These are phyloP conservation scores for Puccinia coronata DNA, from an alignment of 1,284 basidiomycete genomes.

Conservation along the genomic window DNA sequence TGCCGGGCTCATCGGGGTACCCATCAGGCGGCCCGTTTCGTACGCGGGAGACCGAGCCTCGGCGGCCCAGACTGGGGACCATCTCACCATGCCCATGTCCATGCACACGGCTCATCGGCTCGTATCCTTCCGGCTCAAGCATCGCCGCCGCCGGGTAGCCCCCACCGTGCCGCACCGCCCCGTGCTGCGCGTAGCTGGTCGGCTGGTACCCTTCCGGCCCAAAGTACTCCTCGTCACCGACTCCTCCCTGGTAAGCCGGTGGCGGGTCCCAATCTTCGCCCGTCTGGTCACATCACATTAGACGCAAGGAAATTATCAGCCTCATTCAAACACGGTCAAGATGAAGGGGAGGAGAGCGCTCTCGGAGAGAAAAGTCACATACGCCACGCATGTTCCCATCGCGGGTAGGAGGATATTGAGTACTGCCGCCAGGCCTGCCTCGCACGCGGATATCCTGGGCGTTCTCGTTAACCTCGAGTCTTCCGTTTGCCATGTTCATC, in stretches of 20 bases:
- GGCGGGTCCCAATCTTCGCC: slow-evolving; percentile 48
- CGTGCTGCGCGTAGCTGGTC: background rate
- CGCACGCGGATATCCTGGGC: slow-evolving; percentile 38
- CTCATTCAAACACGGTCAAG: no score
- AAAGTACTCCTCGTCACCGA: slow-evolving; percentile 7
- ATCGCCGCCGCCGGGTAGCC: background rate
- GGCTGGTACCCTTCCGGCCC: background rate
- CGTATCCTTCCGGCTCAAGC: background rate
- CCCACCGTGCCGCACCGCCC: background rate
- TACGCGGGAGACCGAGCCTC: background rate
- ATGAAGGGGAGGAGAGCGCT: background rate
- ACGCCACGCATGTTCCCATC: slow-evolving; percentile 11
- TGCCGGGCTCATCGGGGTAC: background rate
- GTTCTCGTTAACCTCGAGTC: slow-evolving; percentile 41
- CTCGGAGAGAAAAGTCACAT: background rate
- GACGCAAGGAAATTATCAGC: no score
- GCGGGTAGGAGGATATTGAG: slow-evolving; percentile 10
- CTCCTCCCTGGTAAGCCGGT: slow-evolving; percentile 37
- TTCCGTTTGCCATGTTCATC: slow-evolving; percentile 40
- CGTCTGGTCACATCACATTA: background rate
- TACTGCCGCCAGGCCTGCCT: slow-evolving; percentile 19
- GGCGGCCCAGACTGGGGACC: background rate
- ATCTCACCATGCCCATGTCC: background rate
- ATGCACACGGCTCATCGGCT: background rate
- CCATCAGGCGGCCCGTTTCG: background rate